Evolutionary conservation across 2,329 filamentous ascomycete species (phyloP).

Genomic region (Colletotrichum sublineola): DNA sequence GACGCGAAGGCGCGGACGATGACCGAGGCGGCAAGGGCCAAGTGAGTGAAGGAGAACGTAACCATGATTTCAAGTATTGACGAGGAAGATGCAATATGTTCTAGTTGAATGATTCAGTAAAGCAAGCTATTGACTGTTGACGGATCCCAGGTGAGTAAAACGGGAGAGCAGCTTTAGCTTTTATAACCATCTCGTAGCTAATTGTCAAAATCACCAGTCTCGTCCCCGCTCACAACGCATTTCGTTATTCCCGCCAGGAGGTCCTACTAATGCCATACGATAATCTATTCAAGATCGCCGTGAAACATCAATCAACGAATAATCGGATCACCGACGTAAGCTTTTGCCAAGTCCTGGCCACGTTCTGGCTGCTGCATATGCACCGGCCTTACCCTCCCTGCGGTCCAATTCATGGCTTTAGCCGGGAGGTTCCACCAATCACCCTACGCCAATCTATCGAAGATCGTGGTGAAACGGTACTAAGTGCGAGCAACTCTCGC

Average conservation of each 20-base stretch:
- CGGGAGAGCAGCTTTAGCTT: not conserved
- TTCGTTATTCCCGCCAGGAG: not conserved
- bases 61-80: not conserved
- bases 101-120: not conserved
- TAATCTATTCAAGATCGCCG: not conserved
- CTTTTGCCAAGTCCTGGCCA: not conserved
- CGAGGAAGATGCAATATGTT: no score
- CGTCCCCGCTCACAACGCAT: not conserved
- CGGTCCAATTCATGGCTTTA: not conserved
- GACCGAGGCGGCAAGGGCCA: not conserved
- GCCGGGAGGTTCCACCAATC: not conserved
- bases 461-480: not conserved
- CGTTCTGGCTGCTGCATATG: not conserved
- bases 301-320: not conserved
- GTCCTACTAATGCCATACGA: not conserved
- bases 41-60: not conserved
- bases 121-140: not conserved
- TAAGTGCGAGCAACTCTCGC: not conserved
- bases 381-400: not conserved
- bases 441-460: not conserved
- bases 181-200: not conserved
- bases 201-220: not conserved
- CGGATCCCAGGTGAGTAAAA: no score
- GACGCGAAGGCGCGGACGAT: not conserved
- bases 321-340: not conserved